These are phyloP conservation scores for Teratosphaeria destructans DNA, from an alignment of 2,329 filamentous ascomycete species.

Conservation along the genomic window DNA sequence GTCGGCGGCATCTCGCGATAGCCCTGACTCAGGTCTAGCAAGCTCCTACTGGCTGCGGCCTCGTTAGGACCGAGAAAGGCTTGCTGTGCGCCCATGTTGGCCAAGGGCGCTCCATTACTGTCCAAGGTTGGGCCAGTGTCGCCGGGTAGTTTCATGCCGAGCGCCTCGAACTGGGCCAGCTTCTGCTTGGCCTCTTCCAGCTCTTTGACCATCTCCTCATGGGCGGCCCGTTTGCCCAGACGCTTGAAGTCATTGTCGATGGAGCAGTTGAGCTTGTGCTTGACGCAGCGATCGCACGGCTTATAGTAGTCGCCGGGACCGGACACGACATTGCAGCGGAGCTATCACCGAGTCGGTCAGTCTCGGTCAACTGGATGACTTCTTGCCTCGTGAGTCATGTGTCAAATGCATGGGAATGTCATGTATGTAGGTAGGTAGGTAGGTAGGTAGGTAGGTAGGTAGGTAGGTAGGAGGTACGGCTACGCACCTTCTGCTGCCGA, in stretches of 20 bases:
- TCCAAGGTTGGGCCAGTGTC: neutral
- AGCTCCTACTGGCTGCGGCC: slow-evolving; percentile 26
- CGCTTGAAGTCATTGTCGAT: slow-evolving; percentile 85
- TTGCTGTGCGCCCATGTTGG: slow-evolving; percentile 16
- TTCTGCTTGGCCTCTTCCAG: slow-evolving; percentile 48
- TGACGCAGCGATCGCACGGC: slow-evolving; percentile 65
- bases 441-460: neutral
- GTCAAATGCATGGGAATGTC: neutral
- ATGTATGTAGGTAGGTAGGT: neutral
- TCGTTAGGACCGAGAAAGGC: slow-evolving; percentile 26
- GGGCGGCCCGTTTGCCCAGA: slow-evolving; percentile 69
- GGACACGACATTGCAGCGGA: slow-evolving; percentile 75
- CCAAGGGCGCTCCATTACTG: slow-evolving; percentile 14
- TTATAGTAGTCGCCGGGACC: slow-evolving; percentile 54
- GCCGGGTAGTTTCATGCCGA: slow-evolving; percentile 18
- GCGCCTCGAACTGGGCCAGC: slow-evolving; percentile 20
- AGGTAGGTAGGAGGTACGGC: neutral
- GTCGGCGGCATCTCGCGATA: slow-evolving; percentile 29
- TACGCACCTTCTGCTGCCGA: slow-evolving; percentile 66
- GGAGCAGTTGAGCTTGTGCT: slow-evolving; percentile 71
- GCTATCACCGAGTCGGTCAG: slow-evolving; percentile 35
- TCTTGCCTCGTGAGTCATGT: neutral
- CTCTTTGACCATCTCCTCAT: slow-evolving; percentile 79
- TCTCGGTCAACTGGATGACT: neutral
- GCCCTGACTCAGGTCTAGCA: slow-evolving; percentile 29